Percentiles rank a stretch among this genome's conserved stretches.
Conservation (phyloP, 768 basidiomycete species). For the Phylloporus rhodoxanthus region DNA sequence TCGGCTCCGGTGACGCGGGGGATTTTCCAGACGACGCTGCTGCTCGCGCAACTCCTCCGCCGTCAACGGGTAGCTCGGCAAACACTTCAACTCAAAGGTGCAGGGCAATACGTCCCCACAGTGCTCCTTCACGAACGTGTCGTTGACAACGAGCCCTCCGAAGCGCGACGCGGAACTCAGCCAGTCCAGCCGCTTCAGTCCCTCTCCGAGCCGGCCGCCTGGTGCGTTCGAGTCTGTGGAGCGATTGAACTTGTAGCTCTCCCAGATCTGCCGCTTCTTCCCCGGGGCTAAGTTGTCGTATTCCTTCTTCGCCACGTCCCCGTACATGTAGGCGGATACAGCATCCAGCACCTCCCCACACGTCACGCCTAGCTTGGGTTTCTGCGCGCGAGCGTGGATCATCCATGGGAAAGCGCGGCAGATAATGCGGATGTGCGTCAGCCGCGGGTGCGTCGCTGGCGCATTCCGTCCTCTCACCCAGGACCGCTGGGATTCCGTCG, state of each 20-base stretch:
- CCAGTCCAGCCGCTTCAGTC: constrained; percentile 64
- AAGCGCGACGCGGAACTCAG: constrained; percentile 54
- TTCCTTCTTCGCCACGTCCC: constrained; percentile 46
- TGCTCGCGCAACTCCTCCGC: constrained; percentile 47
- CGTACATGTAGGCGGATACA: constrained; percentile 46
- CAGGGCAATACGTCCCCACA: constrained; percentile 50
- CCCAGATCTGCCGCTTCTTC: constrained; percentile 40
- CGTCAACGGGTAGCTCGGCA: constrained; percentile 41
- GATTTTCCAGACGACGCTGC: constrained; percentile 31
- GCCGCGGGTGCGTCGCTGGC: constrained; percentile 62
- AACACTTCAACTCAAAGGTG: constrained; percentile 54
- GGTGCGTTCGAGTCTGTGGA: constrained; percentile 59
- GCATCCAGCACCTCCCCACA: constrained; percentile 62
- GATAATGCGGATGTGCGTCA: constrained; percentile 47
- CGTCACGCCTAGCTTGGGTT: constrained; percentile 49
- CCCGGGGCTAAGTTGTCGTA: constrained; percentile 36
- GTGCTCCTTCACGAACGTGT: constrained; percentile 37
- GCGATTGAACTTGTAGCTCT: constrained; percentile 61
- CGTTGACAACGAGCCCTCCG: constrained; percentile 52
- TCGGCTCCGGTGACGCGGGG: constrained; percentile 15
- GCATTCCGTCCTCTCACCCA: constrained; percentile 62
- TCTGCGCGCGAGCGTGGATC: constrained; percentile 42
- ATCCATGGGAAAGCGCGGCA: constrained; percentile 52
- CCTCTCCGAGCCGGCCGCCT: constrained; percentile 59
- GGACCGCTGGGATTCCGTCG: constrained; percentile 54